These are phyloP conservation scores for Trichothecium sympodiale DNA, from an alignment of 2,329 filamentous ascomycete genomes.

Conservation along the genomic window DNA sequence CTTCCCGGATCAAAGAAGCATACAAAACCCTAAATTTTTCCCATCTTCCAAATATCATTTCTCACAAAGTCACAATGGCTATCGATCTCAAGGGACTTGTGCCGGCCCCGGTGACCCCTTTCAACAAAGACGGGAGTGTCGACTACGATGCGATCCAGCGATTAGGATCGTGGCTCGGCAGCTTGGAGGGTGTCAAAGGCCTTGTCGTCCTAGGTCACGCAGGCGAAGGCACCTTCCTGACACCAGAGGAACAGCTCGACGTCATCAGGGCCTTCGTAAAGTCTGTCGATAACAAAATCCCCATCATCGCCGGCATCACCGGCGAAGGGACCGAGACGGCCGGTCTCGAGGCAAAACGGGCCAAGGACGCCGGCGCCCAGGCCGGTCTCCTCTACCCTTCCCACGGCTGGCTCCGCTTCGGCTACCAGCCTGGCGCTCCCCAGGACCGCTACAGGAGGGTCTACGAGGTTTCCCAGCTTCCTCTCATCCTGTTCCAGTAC, in stretches of 20 bases:
- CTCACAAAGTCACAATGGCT: slow-evolving; percentile 16
- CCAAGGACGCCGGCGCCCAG: slow-evolving; percentile 36
- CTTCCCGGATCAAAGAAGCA: no score
- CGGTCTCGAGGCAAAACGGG: slow-evolving; percentile 37
- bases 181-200: slow-evolving; percentile 38
- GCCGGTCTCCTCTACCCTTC: slow-evolving; percentile 41
- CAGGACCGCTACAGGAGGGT: slow-evolving; percentile 39
- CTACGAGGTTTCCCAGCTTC: slow-evolving; percentile 35
- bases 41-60: no score
- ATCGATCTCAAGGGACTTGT: slow-evolving; percentile 37
- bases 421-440: slow-evolving; percentile 39
- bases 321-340: slow-evolving; percentile 41
- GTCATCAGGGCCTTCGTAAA: slow-evolving; percentile 42
- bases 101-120: slow-evolving; percentile 39
- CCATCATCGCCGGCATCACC: slow-evolving; percentile 41
- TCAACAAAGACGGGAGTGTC: slow-evolving; percentile 33
- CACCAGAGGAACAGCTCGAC: slow-evolving; percentile 32
- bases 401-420: slow-evolving; percentile 44
- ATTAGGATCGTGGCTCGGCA: slow-evolving; percentile 40
- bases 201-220: slow-evolving; percentile 43
- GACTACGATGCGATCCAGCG: slow-evolving; percentile 42
- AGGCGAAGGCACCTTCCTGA: slow-evolving; percentile 42
- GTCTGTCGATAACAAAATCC: slow-evolving; percentile 36
- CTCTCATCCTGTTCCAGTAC: slow-evolving; percentile 42
- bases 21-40: no score